Percentiles rank a stretch among this genome's conserved stretches.
Evolutionary conservation across 768 basidiomycete species (phyloP).

Genomic region (Rhizopogon rudus): DNA sequence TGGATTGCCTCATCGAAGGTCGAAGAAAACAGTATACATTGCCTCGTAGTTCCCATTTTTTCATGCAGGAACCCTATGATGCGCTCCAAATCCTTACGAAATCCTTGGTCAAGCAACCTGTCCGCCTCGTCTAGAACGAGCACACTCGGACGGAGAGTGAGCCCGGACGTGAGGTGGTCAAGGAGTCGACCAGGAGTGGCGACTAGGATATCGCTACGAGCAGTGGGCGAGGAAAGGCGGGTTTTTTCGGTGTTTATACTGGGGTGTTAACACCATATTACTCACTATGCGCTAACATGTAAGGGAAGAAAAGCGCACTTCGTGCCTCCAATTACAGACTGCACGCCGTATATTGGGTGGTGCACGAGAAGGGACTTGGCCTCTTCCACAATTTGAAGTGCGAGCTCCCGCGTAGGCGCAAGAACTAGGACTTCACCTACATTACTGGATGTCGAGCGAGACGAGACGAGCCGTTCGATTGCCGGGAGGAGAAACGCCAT

Average conservation of each 20-base stretch:
- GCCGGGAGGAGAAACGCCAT: constrained; percentile 78
- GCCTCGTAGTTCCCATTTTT: constrained; percentile 48
- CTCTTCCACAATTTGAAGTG: constrained; percentile 60
- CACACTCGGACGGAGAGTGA: background rate
- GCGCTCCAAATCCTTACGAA: constrained; percentile 61
- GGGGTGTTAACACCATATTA: constrained; percentile 7
- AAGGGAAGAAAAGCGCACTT: constrained; percentile 27
- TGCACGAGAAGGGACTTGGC: constrained; percentile 43
- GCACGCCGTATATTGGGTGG: constrained; percentile 34
- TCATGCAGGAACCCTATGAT: constrained; percentile 44
- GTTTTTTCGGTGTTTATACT: constrained; percentile 23
- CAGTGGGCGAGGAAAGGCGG: constrained; percentile 14
- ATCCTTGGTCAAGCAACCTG: constrained; percentile 69
- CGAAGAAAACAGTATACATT: constrained; percentile 67
- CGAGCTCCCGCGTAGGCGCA: constrained; percentile 72
- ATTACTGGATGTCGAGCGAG: constrained; percentile 30
- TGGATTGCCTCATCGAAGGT: constrained; percentile 68
- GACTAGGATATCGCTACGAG: constrained; percentile 51
- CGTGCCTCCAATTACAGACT: constrained; percentile 52
- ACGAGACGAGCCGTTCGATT: constrained; percentile 50
- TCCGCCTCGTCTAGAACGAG: constrained; percentile 74
- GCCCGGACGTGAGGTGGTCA: constrained; percentile 47
- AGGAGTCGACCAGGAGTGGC: constrained; percentile 72
- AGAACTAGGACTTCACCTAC: constrained; percentile 45
- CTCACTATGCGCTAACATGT: background rate